Percentiles rank a stretch among this genome's conserved stretches.
Conservation (phyloP, 192 early-diverging fungal genomes). For the Linderina pennispora region DNA sequence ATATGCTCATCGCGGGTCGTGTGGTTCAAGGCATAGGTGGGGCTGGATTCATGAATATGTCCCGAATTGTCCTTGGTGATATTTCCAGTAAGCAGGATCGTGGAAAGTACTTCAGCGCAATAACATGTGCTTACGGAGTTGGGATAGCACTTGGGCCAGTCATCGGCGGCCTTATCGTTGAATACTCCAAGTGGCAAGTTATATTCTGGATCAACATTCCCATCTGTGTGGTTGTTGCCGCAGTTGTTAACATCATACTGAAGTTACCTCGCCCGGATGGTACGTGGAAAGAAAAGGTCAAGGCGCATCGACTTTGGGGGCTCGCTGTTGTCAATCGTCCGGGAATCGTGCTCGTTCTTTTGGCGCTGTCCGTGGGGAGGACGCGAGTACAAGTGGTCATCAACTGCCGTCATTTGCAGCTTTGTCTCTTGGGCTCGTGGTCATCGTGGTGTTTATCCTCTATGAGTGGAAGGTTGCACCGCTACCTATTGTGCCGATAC, state of each 20-base stretch:
- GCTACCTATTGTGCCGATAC: constrained; percentile 53
- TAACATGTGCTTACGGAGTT: constrained; percentile 41
- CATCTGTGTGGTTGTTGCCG: constrained; percentile 19
- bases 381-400: constrained; percentile 30
- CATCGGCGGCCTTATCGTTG: constrained; percentile 39
- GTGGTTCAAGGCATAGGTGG: constrained; percentile 53
- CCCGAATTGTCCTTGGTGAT: constrained; percentile 53
- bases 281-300: constrained; percentile 28
- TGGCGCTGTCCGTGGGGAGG: constrained; percentile 67
- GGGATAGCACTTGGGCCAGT: constrained; percentile 41
- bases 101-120: constrained; percentile 45
- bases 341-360: constrained; percentile 50
- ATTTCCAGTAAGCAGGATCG: constrained; percentile 46
- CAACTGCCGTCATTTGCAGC: constrained; percentile 23
- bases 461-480: constrained; percentile 43
- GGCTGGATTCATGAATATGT: constrained; percentile 48
- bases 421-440: constrained; percentile 6
- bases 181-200: constrained; percentile 12
- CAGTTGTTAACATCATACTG: constrained; percentile 9
- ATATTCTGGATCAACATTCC: constrained; percentile 47
- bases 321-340: constrained; percentile 31
- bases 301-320: constrained; percentile 56
- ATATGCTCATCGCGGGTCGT: constrained; percentile 52
- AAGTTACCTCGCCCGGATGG: constrained; percentile 2
- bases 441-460: constrained; percentile 38